These are phyloP conservation scores for Auricularia heimuer DNA, from an alignment of 768 basidiomycete species.

Conservation along the genomic window DNA sequence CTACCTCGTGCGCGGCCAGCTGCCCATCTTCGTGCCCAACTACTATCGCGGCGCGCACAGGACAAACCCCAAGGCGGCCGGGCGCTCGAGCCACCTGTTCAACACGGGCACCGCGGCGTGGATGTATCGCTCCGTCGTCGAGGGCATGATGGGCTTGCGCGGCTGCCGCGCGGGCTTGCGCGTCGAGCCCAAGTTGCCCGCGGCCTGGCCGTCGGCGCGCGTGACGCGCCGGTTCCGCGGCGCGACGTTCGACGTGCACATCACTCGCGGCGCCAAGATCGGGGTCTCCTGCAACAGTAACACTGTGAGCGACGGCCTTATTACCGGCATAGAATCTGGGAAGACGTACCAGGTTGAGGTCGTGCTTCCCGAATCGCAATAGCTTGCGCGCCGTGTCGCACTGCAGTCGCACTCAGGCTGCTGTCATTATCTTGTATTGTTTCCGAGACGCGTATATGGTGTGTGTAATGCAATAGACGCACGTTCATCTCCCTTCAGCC, in stretches of 20 bases:
- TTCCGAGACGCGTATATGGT: too few relatives aligned
- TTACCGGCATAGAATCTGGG: not conserved
- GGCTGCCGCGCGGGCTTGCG: not conserved
- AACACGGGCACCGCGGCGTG: not conserved
- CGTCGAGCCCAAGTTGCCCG: not conserved
- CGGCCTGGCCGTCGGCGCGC: not conserved
- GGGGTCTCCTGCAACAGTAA: not conserved
- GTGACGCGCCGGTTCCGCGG: constrained; percentile 1
- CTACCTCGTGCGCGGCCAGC: constrained; percentile 1
- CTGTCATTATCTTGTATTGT: too few relatives aligned
- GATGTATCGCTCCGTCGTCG: not conserved
- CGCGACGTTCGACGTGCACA: not conserved
- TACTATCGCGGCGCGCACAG: constrained; percentile 2
- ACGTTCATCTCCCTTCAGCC: too few relatives aligned
- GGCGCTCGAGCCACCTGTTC: not conserved
- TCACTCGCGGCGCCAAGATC: not conserved
- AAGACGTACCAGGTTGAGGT: not conserved
- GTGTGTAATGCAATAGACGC: too few relatives aligned
- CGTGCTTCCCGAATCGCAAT: not conserved
- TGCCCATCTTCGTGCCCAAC: constrained; percentile 1
- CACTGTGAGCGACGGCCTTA: not conserved
- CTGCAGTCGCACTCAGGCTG: too few relatives aligned
- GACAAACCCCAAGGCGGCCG: not conserved
- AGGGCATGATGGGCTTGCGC: not conserved
- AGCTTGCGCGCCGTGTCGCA: not conserved